Base-by-base conservation (phyloP, 2,329 filamentous ascomycete genomes). In the Lecanicillium sp. region DNA sequence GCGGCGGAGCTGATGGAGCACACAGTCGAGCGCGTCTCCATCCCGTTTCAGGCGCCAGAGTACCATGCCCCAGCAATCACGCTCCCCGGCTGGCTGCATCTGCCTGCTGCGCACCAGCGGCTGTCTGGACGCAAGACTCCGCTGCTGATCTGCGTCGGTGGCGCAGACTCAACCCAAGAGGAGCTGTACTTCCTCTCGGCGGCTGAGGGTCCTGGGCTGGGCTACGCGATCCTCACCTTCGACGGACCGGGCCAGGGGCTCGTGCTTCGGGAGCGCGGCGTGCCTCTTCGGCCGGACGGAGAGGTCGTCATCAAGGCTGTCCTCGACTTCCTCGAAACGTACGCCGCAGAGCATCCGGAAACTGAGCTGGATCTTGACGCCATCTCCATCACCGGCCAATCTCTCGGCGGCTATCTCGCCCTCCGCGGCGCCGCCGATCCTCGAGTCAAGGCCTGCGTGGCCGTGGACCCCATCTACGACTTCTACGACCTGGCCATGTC, bases 221-320 rank as follows among this genome's bases (percentile, higher is more conserved):
- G 72, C 0, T 75, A 74, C 45, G 71, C 70, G 0, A 62, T 67
- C 1, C 45, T 74, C 5, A 70, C 62, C 0, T 71, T 72, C 32
- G 70, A 75, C 2, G 71, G 70, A 0, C 72, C 72, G 0, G 71
- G 71, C 0, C 71, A 75, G 49, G 70, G 71, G 0, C 54, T 70
- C 4, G 50, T 62, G 3, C 58, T 71, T 0, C 56, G 58, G 2
- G 4, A 12, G 5, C 52, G 54, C 0, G 46, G 64, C 23, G 52
- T 56, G 29, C 26, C 65, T 4, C 44, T 70, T 50, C 59, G 66
- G 0, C 63, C 64, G 0, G 67, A 71, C 51, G 71, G 62, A 57
- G 69, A 72, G 36, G 42, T 52, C 0, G 67, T 71, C 3, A 54
- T 54, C 2, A 42, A 46, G 11, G 26, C 44, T 2, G 66, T 70